Conservation (phyloP, 164 flowering plant species). For the Macadamia tetraphylla region DNA sequence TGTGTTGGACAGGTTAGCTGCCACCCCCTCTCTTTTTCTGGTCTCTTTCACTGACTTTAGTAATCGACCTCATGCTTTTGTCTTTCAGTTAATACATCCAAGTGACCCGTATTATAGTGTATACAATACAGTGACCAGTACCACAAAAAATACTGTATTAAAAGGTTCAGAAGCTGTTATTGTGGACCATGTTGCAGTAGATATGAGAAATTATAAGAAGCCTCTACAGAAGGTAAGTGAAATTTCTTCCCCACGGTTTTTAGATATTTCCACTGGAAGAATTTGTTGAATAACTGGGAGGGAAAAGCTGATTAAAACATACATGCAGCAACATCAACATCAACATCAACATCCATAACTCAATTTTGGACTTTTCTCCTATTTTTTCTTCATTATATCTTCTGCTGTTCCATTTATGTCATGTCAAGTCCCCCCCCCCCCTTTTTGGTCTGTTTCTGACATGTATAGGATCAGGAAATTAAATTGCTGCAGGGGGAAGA, state of each 20-base stretch:
- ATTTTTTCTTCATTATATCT: no score
- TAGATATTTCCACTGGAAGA: no score
- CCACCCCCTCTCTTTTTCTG: background rate
- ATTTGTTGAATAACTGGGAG: no score
- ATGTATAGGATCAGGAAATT: no score
- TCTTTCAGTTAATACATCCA: conserved; percentile 54
- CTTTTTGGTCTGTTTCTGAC: no score
- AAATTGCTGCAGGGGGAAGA: no score
- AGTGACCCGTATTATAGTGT: conserved; percentile 55
- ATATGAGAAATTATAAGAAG: conserved; percentile 44
- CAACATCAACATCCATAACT: no score
- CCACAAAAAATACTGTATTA: conserved; percentile 16
- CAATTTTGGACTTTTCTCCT: no score
- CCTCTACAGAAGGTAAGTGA: conserved; percentile 55
- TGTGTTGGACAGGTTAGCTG: conserved; percentile 80
- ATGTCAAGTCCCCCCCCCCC: no score
- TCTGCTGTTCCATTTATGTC: no score
- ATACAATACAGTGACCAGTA: conserved; percentile 33
- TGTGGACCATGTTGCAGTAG: conserved; percentile 83
- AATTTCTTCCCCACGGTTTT: background rate
- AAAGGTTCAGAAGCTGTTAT: conserved; percentile 71
- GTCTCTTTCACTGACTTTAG: background rate
- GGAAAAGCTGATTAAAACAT: no score
- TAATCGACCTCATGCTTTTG: background rate
- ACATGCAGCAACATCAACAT: no score